Percentiles rank a stretch among this genome's conserved stretches.
phyloP scores from a whole-genome alignment of 176 grass and related monocot genomes.

The Triticum aestivum region IWGSC_CS_RefSeq_v2.1 NC_057802.1:426282982-426283481 shows the following conservation, averaged over 20 bases:
- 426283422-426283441: constrained; percentile 3
- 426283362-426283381: constrained; percentile 20
- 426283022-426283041: constrained; percentile 89
- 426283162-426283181: constrained; percentile 10
- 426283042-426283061: constrained; percentile 86
- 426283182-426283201: constrained; percentile 26
- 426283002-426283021: constrained; percentile 78
- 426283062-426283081: constrained; percentile 90
- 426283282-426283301: constrained; percentile 67
- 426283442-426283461: constrained; percentile 66
- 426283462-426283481: constrained; percentile 68
- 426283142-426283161: constrained; percentile 21
- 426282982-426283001: constrained; percentile 85
- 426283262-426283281: constrained; percentile 59
- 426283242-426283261: constrained; percentile 93
- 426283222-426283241: constrained; percentile 99
- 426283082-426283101: constrained; percentile 89
- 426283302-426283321: constrained; percentile 51
- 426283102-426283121: constrained; percentile 60
- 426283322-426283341: constrained; percentile 51
- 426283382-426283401: not conserved
- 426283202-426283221: constrained; percentile 89
- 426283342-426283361: constrained; percentile 70
- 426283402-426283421: not conserved
- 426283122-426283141: constrained; percentile 5